Base-by-base conservation (phyloP, 1,284 basidiomycete genomes). In the Naganishia sp. region DNA sequence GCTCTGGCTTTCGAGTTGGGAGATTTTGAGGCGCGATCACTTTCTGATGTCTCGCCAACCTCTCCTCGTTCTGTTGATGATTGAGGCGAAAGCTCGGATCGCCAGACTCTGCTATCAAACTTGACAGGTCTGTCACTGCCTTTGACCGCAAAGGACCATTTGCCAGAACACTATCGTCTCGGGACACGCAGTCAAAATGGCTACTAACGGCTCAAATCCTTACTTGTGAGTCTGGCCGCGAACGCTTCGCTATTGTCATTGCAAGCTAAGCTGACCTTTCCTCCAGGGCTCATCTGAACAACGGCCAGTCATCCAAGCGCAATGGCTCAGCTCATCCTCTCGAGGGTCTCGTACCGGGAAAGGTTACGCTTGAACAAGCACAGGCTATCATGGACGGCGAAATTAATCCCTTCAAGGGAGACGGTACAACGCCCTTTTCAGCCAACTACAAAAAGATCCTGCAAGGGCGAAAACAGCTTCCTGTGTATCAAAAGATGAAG, bases 401-500 rank as follows among this genome's bases (percentile, higher is more conserved):
- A 55, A 72, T 88, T 61, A 98, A 98, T 76, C 91, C 94, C 0
- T 99, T 98, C 81, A 95, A 90, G 18, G 66, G 66, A 21, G 49
- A 64, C 28, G 66, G 66, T 16, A 60, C 49, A 23, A 55, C 49
- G 10, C 88, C 90, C 0, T 91, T 89, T 77, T 87, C 90, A 0
- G 78, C 84, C 3, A 85, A 88, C 68, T 99, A 97, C 83, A 88
- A 85, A 78, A 92, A 90, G 79, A 96, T 99, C 66, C 79, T 98
- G 11, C 86, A 89, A 72, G 81, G 85, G 46, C 85, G 96, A 65
- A 92, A 89, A 82, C 91, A 91, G 75, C 82, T 99, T 13, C 95
- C 95, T 0, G 95, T 99, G 0, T 97, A 86, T 74, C 82, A 88
- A 10, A 92, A 97, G 81, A 97, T 98, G 94, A 85, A 89, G 69